Evolutionary conservation across 345 rosid species (phyloP), one percentile per base, ranked within the genome.

Genomic region (Adansonia digitata): DNA sequence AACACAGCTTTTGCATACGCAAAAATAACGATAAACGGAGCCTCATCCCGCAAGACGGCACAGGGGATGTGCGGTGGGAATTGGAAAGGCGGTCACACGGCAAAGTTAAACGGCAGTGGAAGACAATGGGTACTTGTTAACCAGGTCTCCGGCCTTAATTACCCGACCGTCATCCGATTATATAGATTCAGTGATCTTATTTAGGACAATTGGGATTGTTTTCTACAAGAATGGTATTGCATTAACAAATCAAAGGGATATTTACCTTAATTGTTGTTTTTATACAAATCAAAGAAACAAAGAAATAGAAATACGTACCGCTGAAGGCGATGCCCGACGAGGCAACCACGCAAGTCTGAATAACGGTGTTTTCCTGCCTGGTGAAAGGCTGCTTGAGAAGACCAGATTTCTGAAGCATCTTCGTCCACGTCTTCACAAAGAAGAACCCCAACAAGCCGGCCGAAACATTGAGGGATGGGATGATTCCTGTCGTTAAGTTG

Each of bases 341-440:
- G 70, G 98, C 96, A 2, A 93, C 94, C 18, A 93, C 93, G 48
- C 98, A 93, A 34, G 98, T 91, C 81, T 93, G 98, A 27, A 92
- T 87, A 13, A 89, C 96, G 0, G 96, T 89, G 74, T 91, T 91
- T 76, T 91, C 98, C 59, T 93, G 97, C 43, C 97, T 64, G 13
- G 97, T 93, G 49, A 93, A 93, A 2, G 98, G 89, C 9, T 84
- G 90, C 29, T 60, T 85, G 3, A 87, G 72, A 7, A 82, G 9
- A 0, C 92, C 87, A 5, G 84, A 77, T 61, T 78, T 85, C 5
- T 79, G 72, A 0, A 89, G 77, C 37, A 91, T 10, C 69, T 82
- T 84, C 0, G 94, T 88, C 98, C 97, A 91, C 0, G 86, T 84
- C 77, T 85, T 91, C n/a, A 93, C 80, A 68, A 91, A 86, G 84